Evolutionary conservation across 345 rosid genomes (phyloP).

Genomic region (Hirschfeldia incana): DNA sequence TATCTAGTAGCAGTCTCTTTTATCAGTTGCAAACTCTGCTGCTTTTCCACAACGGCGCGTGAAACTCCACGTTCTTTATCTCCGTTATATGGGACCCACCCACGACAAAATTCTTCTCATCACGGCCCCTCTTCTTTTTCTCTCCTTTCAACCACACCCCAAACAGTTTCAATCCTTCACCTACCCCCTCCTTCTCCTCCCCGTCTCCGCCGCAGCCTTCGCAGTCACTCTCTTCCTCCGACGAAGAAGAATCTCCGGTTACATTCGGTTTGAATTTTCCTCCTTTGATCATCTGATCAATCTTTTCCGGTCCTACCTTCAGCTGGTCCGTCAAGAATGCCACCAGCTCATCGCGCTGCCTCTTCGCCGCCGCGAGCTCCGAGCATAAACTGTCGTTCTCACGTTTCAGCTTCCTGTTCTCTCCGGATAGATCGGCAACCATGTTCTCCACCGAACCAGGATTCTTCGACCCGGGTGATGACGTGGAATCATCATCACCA

Average conservation of each 20-base stretch:
- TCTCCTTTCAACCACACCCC: conserved; percentile 75
- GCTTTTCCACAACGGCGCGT: conserved; percentile 53
- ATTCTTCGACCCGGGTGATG: conserved; percentile 74
- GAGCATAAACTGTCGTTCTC: conserved; percentile 67
- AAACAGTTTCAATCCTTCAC: conserved; percentile 64
- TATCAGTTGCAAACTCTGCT: conserved; percentile 69
- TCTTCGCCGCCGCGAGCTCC: conserved; percentile 81
- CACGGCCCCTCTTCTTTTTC: conserved; percentile 66
- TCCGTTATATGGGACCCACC: conserved; percentile 55
- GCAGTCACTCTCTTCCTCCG: conserved; percentile 17
- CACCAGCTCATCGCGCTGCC: conserved; percentile 69
- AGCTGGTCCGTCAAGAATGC: conserved; percentile 56
- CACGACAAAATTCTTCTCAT: conserved; percentile 50
- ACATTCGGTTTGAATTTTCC: conserved; percentile 27
- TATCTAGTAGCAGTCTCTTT: not conserved
- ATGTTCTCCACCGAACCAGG: conserved; percentile 69
- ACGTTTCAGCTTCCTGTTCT: conserved; percentile 78
- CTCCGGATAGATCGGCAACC: conserved; percentile 62
- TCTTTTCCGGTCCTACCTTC: conserved; percentile 73
- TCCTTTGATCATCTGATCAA: conserved; percentile 60
- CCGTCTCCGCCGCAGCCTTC: conserved; percentile 30
- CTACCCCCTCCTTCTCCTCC: conserved; percentile 35
- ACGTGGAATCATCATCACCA: conserved; percentile 72
- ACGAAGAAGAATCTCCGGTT: not conserved
- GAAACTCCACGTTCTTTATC: conserved; percentile 45